Percentiles rank a stretch among this genome's conserved stretches.
These are phyloP conservation scores for Phlegmacium glaucopus DNA, from an alignment of 768 basidiomycete genomes.

Conservation along the genomic window DNA sequence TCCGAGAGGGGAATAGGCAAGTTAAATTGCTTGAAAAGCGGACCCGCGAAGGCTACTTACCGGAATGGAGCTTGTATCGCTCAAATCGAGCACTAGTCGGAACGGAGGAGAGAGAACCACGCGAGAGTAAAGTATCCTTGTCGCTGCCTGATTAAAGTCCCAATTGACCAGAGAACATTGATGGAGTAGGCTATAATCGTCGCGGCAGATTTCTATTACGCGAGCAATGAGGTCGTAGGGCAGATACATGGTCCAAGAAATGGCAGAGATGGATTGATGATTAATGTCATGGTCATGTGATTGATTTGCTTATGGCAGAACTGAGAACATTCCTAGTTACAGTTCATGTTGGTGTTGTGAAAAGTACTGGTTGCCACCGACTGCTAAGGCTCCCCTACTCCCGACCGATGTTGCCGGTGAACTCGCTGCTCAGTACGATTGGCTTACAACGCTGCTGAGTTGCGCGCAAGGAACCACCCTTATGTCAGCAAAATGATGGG, in stretches of 20 bases:
- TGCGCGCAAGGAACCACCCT: too few relatives aligned
- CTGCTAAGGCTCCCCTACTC: conserved; percentile 72
- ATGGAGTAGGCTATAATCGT: conserved; percentile 35
- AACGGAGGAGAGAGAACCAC: conserved; percentile 41
- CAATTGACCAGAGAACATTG: conserved; percentile 42
- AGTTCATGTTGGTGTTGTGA: conserved; percentile 87
- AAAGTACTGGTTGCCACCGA: conserved; percentile 72
- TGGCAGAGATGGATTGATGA: background rate
- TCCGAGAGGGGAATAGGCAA: background rate
- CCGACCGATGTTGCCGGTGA: conserved; percentile 87
- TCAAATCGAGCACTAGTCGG: conserved; percentile 30
- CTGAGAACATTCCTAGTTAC: too few relatives aligned
- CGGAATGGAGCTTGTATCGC: conserved; percentile 28
- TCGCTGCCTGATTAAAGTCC: conserved; percentile 42
- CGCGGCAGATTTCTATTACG: conserved; percentile 28
- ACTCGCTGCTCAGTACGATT: too few relatives aligned
- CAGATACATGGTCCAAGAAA: conserved; percentile 5
- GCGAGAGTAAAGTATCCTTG: conserved; percentile 41
- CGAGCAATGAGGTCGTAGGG: conserved; percentile 33
- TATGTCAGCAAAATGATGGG: too few relatives aligned
- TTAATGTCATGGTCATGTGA: background rate
- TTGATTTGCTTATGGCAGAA: too few relatives aligned
- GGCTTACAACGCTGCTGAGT: conserved; percentile 82
- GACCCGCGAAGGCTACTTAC: conserved; percentile 23
- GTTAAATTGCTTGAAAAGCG: conserved; percentile 3